These are phyloP conservation scores for Cucumis cinereus DNA, from an alignment of 306 rosid genomes.

Conservation along the genomic window DNA sequence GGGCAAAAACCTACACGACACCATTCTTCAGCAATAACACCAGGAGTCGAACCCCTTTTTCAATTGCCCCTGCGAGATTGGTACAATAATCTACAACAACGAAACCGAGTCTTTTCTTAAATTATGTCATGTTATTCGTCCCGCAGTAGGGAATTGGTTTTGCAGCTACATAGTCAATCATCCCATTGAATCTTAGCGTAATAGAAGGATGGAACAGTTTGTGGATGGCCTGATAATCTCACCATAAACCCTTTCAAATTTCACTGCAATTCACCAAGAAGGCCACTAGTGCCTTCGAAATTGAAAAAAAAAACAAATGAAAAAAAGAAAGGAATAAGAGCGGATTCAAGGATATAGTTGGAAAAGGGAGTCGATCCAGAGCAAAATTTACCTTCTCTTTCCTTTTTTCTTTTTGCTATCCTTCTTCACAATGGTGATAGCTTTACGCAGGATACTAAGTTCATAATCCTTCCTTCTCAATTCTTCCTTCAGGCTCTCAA, in stretches of 20 bases:
- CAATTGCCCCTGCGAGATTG: background rate
- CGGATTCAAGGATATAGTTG: background rate
- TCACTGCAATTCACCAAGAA: background rate
- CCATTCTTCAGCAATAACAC: background rate
- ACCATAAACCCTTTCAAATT: background rate
- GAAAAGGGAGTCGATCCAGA: background rate
- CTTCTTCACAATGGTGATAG: conserved; percentile 15
- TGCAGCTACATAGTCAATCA: background rate
- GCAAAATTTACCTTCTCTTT: conserved; percentile 8
- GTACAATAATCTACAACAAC: background rate
- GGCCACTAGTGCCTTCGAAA: background rate
- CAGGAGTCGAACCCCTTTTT: background rate
- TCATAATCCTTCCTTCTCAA: conserved; percentile 41
- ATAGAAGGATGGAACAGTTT: background rate
- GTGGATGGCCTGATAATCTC: background rate
- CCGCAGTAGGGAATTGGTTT: background rate
- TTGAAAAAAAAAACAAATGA: background rate
- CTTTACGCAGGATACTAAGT: conserved; percentile 22
- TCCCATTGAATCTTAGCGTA: background rate
- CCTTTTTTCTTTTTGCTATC: conserved; percentile 11
- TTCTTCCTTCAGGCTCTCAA: conserved; percentile 32
- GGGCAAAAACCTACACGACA: background rate
- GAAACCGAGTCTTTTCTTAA: background rate
- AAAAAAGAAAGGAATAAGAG: background rate
- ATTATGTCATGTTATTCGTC: background rate